Base-by-base conservation (phyloP, 306 rosid species). In the Echinosophora koreensis region DNA sequence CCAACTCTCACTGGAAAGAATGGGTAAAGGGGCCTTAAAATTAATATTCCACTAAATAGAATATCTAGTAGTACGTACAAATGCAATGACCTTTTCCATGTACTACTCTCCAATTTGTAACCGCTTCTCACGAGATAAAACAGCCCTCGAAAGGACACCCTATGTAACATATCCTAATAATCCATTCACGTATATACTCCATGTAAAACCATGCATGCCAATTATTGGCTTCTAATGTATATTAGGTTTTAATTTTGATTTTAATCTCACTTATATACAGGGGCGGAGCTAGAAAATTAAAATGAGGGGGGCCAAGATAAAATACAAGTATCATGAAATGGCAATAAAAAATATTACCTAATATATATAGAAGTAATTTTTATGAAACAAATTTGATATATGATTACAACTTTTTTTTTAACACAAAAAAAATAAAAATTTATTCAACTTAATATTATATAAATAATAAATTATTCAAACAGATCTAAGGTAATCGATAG, bases 81-180 rank as follows among this genome's bases (percentile, higher is more conserved):
- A 54, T 47, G 37, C 65, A 79, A 73, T 66, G 52, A 67, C 77
- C 38, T 59, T 65, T 59, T 58, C 77, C 73, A 35, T 15, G 49
- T 46, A 16, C 75, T 27, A 16, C 75, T 27, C 17, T 75, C 44
- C 47, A 59, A 35, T 54, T 73, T 86, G 65, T 80, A 85, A 85
- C 87, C 58, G 80, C 62, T 76, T 67, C 66, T 81, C 86, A 80
- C 86, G 70, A 61, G 89, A 83, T 81, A 38, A 78, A 78, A 81
- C 69, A 32, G 59, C 49, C 49, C 52, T 66, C 68, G 47, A 69
- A 85, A 76, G 83, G 68, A 70, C 89, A 77, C 38, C 66, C 73
- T 39, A 62, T 79, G 73, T 77, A 46, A 74, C 84, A 73, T 79
- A 73, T 79, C 74, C 86, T 51, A 81, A 80, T 76, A 80, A 80